phyloP scores from a whole-genome alignment of 1,284 basidiomycete genomes.

The Irpex lacteus region DNA sequence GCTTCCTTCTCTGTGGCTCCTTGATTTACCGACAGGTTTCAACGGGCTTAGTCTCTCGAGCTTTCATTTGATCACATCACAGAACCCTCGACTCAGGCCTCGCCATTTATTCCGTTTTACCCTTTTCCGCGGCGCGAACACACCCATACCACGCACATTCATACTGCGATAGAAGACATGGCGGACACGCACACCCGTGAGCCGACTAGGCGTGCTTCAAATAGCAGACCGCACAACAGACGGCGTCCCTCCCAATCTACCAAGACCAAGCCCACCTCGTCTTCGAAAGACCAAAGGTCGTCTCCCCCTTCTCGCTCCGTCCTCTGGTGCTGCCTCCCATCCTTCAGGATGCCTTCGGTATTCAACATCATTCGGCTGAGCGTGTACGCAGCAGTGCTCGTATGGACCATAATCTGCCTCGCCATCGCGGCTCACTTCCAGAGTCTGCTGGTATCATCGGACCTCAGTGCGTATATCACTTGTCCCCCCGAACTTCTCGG shows the following conservation, averaged over 20 bases:
- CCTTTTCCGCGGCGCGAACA: not conserved
- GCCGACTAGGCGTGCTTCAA: slow-evolving; percentile 34
- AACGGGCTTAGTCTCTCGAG: slow-evolving; percentile 12
- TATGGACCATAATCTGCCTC: slow-evolving; percentile 73
- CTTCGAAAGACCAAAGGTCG: slow-evolving; percentile 22
- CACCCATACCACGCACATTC: not conserved
- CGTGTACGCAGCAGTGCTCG: slow-evolving; percentile 60
- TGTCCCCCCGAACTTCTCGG: not conserved
- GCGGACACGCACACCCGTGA: slow-evolving; percentile 7
- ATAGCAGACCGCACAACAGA: slow-evolving; percentile 25
- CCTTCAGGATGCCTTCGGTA: slow-evolving; percentile 41
- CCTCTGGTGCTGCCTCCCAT: slow-evolving; percentile 24
- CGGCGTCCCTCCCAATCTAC: slow-evolving; percentile 28
- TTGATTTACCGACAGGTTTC: not conserved
- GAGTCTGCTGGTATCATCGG: slow-evolving; percentile 62
- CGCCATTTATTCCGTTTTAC: not conserved
- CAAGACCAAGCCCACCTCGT: slow-evolving; percentile 10
- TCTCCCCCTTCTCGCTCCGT: slow-evolving; percentile 14
- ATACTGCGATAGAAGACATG: slow-evolving; percentile 14
- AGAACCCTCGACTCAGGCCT: not conserved
- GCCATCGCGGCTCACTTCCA: slow-evolving; percentile 76
- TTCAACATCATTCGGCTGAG: slow-evolving; percentile 65
- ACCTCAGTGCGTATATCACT: slow-evolving; percentile 59
- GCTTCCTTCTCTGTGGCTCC: slow-evolving; percentile 1
- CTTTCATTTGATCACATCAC: not conserved